These are phyloP conservation scores for Amanita jacksonii DNA, from an alignment of 768 basidiomycete genomes.

Conservation along the genomic window DNA sequence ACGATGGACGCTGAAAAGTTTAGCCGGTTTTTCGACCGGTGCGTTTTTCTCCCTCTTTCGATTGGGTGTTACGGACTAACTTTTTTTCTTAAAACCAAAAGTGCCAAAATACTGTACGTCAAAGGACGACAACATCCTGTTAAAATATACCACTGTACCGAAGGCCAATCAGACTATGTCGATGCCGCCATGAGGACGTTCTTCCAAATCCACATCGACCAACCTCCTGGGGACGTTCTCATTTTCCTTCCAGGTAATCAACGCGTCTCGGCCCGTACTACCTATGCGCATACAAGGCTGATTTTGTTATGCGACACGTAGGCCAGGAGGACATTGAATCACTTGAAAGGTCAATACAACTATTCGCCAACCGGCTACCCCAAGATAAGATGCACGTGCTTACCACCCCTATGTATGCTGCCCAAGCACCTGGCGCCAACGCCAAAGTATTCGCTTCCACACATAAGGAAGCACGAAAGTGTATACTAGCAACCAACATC, in stretches of 20 bases:
- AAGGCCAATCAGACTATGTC: slow-evolving; percentile 73
- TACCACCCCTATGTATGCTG: slow-evolving; percentile 78
- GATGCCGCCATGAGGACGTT: slow-evolving; percentile 89
- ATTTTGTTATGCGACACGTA: slow-evolving; percentile 18
- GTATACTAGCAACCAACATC: slow-evolving; percentile 95
- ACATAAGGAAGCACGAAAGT: slow-evolving; percentile 67
- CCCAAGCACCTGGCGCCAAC: slow-evolving; percentile 72
- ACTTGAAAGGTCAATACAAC: slow-evolving; percentile 63
- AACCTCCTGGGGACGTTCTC: slow-evolving; percentile 78
- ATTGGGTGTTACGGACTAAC: slow-evolving; percentile 1
- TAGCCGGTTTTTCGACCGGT: slow-evolving; percentile 81
- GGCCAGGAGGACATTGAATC: slow-evolving; percentile 97
- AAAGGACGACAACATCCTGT: slow-evolving; percentile 93
- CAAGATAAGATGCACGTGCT: slow-evolving; percentile 44
- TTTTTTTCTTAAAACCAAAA: slow-evolving; percentile 21
- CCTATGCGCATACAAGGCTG: no score
- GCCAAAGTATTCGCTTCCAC: slow-evolving; percentile 64
- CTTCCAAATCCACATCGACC: slow-evolving; percentile 84
- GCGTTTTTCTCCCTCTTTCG: slow-evolving; percentile 18
- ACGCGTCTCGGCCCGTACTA: no score
- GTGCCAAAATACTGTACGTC: slow-evolving; percentile 83
- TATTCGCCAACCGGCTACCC: slow-evolving; percentile 64
- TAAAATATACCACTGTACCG: slow-evolving; percentile 66
- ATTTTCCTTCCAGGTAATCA: slow-evolving; percentile 80
- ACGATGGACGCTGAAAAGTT: slow-evolving; percentile 96